Evolutionary conservation across 1,284 basidiomycete species (phyloP), one percentile per base, ranked within the genome.

Genomic region (Wallemia mellicola): DNA sequence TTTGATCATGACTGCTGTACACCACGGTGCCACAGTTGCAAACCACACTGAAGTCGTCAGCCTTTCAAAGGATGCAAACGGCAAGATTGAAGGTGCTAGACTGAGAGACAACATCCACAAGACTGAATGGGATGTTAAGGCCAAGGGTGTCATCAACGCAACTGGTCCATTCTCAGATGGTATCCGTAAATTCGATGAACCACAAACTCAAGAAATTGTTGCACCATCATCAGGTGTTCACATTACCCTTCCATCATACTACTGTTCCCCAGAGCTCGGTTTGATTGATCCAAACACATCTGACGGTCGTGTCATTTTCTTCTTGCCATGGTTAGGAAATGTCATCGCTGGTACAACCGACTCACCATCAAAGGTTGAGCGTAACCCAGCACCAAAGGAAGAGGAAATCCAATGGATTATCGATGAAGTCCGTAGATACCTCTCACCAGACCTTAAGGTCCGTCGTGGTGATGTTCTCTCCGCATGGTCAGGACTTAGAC

Each of bases 301-400:
- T 0, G 92, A 98, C 65, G 92, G 92, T 0, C 82, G 92, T 56
- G 91, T 98, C 62, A 92, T 96, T 68, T 98, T 96, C 77, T 95
- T 96, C 79, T 77, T 98, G 24, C 92, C 92, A 0, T 98, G 92
- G 92, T 84, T 95, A 72, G 92, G 92, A 24, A 87, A 86, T 72
- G 91, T 89, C 58, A 92, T 98, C 63, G 92, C 92, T 1, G 92
- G 91, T 26, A 96, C 92, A 3, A 98, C 92, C 24, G 92, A 98
- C 70, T 78, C 84, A 0, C 83, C 86, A 0, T 80, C 83, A 0
- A 71, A 72, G 1, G 84, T 95, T 60, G 77, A 79, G 60, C 76
- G 79, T 58, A 81, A 92, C 66, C 91, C 92, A 2, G 73, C 77
- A 11, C 87, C 91, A 1, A 75, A 78, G 55, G 92, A 96, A 71